Base-by-base conservation (phyloP, 805 yeast genomes). In the Zygosaccharomyces siamensis region DNA sequence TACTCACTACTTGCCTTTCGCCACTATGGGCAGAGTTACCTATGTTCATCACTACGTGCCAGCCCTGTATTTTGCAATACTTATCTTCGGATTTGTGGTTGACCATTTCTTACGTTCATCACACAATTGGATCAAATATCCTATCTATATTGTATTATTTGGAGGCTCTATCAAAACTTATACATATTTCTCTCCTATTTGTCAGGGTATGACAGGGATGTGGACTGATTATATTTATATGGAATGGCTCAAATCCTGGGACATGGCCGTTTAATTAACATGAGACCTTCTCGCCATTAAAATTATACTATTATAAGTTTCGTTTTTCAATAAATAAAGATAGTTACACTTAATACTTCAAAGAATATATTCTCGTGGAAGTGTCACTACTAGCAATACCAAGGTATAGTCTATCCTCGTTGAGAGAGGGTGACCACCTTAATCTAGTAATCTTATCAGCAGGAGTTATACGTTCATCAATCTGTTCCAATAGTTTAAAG, bases 31-130 rank as follows among this genome's bases (percentile, higher is more conserved):
- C 18, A 86, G 99, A 74, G 97, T 93, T 53, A 89, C 96, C 2
- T 92, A 93, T 66, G 95, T 92, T 33, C 99, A 92, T 69, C 99
- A 92, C 69, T 92, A 92, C 69, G 80, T 90, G 60, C 99, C 99
- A 18, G 97, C 98, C 0, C 77, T 90, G 56, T 92, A 87, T 70
- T 92, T 92, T 72, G 98, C 98, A 44, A 84, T 89, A 73, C 72
- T 90, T 55, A 83, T 88, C 12, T 64, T 71, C 61, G 72, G 69
- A 23, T 62, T 62, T 59, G 50, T 61, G 30, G 49, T 69, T 35
- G 69, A 64, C 44, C 38, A 62, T 48, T 37, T 41, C 23, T 43
- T 67, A 18, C 55, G 61, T 28, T 43, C 61, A 47, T 48, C 58
- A 45, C 53, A 49, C 12, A 39, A 55, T 16, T 60, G 60, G 31